Evolutionary conservation across 2,329 filamentous ascomycete genomes (phyloP).

Genomic region (Beauveria caledonica): DNA sequence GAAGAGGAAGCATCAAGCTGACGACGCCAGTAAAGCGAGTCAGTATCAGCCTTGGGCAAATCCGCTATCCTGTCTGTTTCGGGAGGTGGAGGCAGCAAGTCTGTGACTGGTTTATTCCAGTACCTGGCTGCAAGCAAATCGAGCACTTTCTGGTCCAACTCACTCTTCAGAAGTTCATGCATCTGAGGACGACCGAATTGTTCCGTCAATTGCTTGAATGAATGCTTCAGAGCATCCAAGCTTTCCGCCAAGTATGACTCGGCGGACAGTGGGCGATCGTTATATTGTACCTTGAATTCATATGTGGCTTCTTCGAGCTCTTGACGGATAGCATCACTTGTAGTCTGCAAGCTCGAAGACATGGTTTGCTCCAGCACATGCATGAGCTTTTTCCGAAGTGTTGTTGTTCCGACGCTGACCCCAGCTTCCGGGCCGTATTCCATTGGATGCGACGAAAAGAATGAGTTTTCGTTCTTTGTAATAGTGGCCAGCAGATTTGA

Average conservation of each 20-base stretch:
- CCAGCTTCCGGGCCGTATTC: slow-evolving; percentile 70
- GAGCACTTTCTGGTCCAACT: slow-evolving; percentile 89
- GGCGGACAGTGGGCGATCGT: slow-evolving; percentile 86
- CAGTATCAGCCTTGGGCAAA: slow-evolving; percentile 75
- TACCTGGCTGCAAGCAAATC: slow-evolving; percentile 89
- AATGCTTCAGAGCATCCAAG: slow-evolving; percentile 93
- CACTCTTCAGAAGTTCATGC: slow-evolving; percentile 78
- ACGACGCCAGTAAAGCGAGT: slow-evolving; percentile 84
- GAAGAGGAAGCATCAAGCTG: slow-evolving; percentile 91
- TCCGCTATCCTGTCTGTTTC: slow-evolving; percentile 68
- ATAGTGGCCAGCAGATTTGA: slow-evolving; percentile 75
- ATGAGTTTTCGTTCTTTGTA: slow-evolving; percentile 78
- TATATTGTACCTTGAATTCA: slow-evolving; percentile 99
- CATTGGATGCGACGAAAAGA: slow-evolving; percentile 72
- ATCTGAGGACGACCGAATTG: slow-evolving; percentile 85
- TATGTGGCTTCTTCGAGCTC: slow-evolving; percentile 96
- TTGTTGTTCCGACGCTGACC: slow-evolving; percentile 73
- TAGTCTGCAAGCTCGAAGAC: slow-evolving; percentile 83
- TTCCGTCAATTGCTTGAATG: slow-evolving; percentile 89
- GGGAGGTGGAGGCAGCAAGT: slow-evolving; percentile 56
- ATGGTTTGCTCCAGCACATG: slow-evolving; percentile 93
- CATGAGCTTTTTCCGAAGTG: slow-evolving; percentile 92
- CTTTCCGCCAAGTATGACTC: slow-evolving; percentile 96
- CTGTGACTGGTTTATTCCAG: slow-evolving; percentile 93
- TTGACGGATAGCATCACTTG: slow-evolving; percentile 84